Percentiles rank a stretch among this genome's conserved stretches.
Conservation (phyloP, 1,284 basidiomycete genomes). For the Golubevia pallescens region DNA sequence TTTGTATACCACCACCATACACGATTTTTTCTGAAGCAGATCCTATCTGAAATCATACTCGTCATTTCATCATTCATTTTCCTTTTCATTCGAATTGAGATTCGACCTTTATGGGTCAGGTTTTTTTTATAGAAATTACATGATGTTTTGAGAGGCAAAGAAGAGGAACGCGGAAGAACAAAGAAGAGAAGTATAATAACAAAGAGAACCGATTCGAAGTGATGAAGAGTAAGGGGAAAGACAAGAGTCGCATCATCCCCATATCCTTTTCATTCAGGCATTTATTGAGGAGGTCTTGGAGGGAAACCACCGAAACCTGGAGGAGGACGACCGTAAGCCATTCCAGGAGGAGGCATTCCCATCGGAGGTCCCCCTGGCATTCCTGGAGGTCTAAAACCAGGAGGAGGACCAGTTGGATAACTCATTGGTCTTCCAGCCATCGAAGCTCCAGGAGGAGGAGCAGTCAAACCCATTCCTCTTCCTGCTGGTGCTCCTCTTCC, state of each 20-base stretch:
- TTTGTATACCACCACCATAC: too few species aligned
- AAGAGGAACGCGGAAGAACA: too few species aligned
- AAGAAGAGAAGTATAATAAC: too few species aligned
- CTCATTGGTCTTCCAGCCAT: constrained; percentile 49
- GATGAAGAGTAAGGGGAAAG: background rate
- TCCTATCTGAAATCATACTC: too few species aligned
- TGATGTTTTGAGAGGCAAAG: too few species aligned
- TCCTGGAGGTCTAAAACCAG: constrained; percentile 25
- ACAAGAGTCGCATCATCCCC: background rate
- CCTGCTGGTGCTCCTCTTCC: constrained; percentile 54
- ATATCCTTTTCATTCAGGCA: too few species aligned
- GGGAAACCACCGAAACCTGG: constrained; percentile 11
- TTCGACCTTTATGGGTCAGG: too few species aligned
- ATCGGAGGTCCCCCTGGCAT: constrained; percentile 39
- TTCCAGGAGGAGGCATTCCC: constrained; percentile 28
- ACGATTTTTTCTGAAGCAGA: too few species aligned
- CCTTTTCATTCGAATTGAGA: too few species aligned
- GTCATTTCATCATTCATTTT: too few species aligned
- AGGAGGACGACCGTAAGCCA: constrained; percentile 21
- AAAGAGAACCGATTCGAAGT: too few species aligned
- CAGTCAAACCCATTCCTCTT: constrained; percentile 52
- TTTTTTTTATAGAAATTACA: too few species aligned
- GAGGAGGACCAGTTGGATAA: constrained; percentile 22
- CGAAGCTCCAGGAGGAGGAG: constrained; percentile 43
- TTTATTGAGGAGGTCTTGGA: constrained; percentile 1